Conservation (phyloP, 2,329 filamentous ascomycete species). For the Corniculantispora saksenae region DNA sequence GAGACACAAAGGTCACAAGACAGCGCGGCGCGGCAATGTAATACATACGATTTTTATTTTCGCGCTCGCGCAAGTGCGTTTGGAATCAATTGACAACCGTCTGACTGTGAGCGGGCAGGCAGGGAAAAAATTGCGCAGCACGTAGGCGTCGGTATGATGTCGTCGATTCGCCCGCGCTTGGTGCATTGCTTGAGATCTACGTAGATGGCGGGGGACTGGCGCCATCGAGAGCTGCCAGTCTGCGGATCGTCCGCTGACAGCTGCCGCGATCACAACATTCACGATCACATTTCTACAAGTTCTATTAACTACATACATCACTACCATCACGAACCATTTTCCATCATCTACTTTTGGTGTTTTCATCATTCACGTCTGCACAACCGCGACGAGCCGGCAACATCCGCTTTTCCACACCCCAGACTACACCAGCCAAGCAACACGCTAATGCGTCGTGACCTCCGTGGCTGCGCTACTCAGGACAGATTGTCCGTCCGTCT, state of each 20-base stretch:
- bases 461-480: background rate
- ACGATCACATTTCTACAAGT: too few species aligned
- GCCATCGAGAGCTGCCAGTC: too few species aligned
- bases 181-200: background rate
- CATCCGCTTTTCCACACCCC: too few species aligned
- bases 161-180: slow-evolving; percentile 3
- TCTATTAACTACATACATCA: too few species aligned
- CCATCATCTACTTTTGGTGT: background rate
- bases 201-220: background rate
- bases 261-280: background rate
- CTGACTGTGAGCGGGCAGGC: background rate
- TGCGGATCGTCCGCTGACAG: background rate
- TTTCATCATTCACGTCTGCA: background rate
- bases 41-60: background rate
- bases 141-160: slow-evolving; percentile 9
- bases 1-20: too few species aligned
- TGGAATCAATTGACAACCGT: background rate
- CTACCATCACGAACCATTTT: background rate
- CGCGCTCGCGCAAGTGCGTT: background rate
- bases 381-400: background rate
- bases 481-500: background rate
- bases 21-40: too few species aligned
- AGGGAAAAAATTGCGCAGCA: background rate
- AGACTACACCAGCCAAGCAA: too few species aligned
- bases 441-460: background rate